Percentiles rank a stretch among this genome's conserved stretches.
Conservation (phyloP, 2,329 filamentous ascomycete species). For the Fusarium veterinarium region DNA sequence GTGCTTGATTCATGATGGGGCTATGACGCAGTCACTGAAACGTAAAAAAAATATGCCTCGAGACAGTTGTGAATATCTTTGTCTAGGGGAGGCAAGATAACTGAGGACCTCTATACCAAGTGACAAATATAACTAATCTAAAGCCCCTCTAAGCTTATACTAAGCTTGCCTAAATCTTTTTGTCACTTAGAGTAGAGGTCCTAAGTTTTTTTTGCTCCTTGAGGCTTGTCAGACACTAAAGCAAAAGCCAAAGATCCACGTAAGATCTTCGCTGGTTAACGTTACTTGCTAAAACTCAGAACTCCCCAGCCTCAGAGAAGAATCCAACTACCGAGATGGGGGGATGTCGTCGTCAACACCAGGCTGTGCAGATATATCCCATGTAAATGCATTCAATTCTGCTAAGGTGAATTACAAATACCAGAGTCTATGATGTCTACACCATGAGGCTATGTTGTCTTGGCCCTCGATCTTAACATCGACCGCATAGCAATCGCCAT, state of each 20-base stretch:
- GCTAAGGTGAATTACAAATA: conserved; percentile 11
- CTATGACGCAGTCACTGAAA: conserved; percentile 36
- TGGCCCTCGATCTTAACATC: background rate
- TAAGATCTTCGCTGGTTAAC: conserved; percentile 16
- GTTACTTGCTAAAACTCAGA: conserved; percentile 9
- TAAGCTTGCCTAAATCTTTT: too few relatives aligned
- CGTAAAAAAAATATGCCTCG: conserved; percentile 5
- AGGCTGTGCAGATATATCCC: conserved; percentile 26
- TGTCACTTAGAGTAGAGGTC: too few relatives aligned
- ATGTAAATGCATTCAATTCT: background rate
- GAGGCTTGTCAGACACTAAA: conserved; percentile 4
- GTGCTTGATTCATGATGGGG: conserved; percentile 21
- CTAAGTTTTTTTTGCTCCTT: too few relatives aligned
- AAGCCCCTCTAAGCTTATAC: too few relatives aligned
- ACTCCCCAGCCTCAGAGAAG: conserved; percentile 4
- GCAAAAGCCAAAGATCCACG: conserved; percentile 10
- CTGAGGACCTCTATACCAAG: too few relatives aligned
- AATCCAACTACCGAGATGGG: conserved; percentile 4
- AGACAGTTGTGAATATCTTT: background rate
- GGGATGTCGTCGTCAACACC: conserved; percentile 22
- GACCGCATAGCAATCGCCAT: background rate
- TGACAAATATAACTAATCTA: too few relatives aligned
- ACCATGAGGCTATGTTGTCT: conserved; percentile 12
- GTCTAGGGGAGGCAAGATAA: too few relatives aligned
- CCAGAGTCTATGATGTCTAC: conserved; percentile 13